Conservation (phyloP, 495 filamentous ascomycete genomes). For the Aspergillus bertholletiae region DNA sequence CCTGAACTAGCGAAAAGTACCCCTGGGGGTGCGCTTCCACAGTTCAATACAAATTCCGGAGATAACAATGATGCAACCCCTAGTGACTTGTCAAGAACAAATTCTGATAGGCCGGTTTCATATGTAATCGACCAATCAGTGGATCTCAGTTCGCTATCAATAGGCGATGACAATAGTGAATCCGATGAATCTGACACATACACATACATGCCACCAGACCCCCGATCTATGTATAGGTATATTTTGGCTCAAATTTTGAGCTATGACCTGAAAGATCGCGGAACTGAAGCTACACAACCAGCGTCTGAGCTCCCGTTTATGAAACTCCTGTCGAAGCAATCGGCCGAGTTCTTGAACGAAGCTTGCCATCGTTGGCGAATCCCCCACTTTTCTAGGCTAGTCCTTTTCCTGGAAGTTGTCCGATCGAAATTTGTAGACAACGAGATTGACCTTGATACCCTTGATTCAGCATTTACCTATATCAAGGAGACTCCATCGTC, state of each 20-base stretch:
- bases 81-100: constrained; percentile 56
- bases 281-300: constrained; percentile 49
- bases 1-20: constrained; percentile 78
- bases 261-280: constrained; percentile 59
- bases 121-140: constrained; percentile 75
- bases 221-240: constrained; percentile 73
- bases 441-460: constrained; percentile 72
- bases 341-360: constrained; percentile 79
- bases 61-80: constrained; percentile 47
- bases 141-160: constrained; percentile 68
- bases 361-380: constrained; percentile 87
- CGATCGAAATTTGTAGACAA: constrained; percentile 81
- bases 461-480: constrained; percentile 79
- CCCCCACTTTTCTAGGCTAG: constrained; percentile 73
- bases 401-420: constrained; percentile 82
- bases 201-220: constrained; percentile 85
- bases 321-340: constrained; percentile 75
- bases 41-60: constrained; percentile 43
- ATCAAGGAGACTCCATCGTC: constrained; percentile 63
- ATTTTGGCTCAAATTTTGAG: constrained; percentile 72
- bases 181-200: constrained; percentile 58
- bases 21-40: constrained; percentile 45
- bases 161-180: constrained; percentile 50
- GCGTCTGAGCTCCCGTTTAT: constrained; percentile 51
- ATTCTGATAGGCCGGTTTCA: constrained; percentile 46